These are phyloP conservation scores for Globisporangium radiosum DNA, from an alignment of 352 stramenopile species.

Conservation along the genomic window DNA sequence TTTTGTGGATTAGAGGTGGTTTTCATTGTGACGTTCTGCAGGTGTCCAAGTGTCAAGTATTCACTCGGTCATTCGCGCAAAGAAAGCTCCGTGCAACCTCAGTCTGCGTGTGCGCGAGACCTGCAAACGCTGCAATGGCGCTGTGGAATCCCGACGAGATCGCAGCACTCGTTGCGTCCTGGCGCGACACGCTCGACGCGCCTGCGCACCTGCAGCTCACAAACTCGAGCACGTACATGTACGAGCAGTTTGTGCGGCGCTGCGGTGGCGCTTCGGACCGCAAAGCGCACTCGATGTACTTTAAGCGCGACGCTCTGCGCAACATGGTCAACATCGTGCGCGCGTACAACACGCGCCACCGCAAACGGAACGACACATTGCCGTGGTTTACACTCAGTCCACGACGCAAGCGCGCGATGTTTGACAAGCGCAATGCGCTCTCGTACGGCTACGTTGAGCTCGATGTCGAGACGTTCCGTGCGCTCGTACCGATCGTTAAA, in stretches of 20 bases:
- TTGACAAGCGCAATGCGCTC: not conserved
- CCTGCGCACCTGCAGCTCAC: constrained; percentile 1
- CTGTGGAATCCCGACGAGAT: constrained; percentile 5
- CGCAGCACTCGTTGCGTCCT: constrained; percentile 1
- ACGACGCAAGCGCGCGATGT: not conserved
- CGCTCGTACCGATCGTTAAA: not conserved
- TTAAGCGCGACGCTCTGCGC: not conserved
- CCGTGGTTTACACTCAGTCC: not conserved
- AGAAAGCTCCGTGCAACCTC: too few relatives aligned
- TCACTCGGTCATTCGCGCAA: too few relatives aligned
- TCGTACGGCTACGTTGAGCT: constrained; percentile 1
- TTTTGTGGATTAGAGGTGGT: too few relatives aligned
- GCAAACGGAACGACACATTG: not conserved
- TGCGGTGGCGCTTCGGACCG: constrained; percentile 1
- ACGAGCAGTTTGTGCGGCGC: constrained; percentile 3
- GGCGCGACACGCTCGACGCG: constrained; percentile 6
- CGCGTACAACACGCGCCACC: constrained; percentile 1
- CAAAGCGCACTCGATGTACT: not conserved
- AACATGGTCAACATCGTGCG: constrained; percentile 4
- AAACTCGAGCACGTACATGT: constrained; percentile 1
- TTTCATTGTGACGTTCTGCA: too few relatives aligned
- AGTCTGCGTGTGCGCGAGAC: not conserved
- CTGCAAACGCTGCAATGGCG: not conserved
- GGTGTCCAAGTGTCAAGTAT: too few relatives aligned
- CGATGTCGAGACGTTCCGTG: not conserved